Percentiles rank a stretch among this genome's conserved stretches.
phyloP scores from a whole-genome alignment of 2,329 filamentous ascomycete genomes.

The Paramyrothecium roridum region DNA sequence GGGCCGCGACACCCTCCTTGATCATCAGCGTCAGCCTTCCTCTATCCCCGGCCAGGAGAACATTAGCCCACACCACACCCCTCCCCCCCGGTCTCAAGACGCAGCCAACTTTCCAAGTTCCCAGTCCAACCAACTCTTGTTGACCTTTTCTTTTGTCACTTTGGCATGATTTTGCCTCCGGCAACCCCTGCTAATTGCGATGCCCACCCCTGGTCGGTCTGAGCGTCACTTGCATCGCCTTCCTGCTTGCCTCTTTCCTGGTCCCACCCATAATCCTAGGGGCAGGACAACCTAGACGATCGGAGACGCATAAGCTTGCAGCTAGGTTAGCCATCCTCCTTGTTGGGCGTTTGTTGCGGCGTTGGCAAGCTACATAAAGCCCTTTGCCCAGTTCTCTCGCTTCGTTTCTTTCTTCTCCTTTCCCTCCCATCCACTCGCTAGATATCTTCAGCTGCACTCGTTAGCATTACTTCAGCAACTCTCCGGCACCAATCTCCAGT shows the following conservation, averaged over 20 bases:
- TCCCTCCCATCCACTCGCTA: conserved; percentile 28
- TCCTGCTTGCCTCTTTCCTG: neutral
- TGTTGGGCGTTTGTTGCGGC: neutral
- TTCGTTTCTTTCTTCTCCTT: conserved; percentile 4
- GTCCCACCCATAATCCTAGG: neutral
- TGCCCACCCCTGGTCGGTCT: neutral
- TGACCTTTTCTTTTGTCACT: neutral
- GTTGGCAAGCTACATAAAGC: conserved; percentile 25
- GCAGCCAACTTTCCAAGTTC: neutral
- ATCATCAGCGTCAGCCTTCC: neutral
- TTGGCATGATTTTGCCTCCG: neutral
- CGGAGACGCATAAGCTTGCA: neutral
- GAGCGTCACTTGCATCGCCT: neutral
- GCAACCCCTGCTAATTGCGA: neutral
- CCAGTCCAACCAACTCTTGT: too few species aligned
- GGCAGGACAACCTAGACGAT: neutral
- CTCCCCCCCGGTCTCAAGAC: neutral
- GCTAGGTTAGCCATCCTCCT: neutral
- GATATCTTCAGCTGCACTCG: conserved; percentile 23
- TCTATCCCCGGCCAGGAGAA: neutral
- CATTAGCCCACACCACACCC: too few species aligned
- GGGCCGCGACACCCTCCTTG: neutral
- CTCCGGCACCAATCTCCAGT: conserved; percentile 5
- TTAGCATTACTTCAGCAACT: conserved; percentile 14
- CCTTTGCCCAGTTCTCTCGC: conserved; percentile 11